A percentile compares a stretch with the other conserved stretches of the same genome.
Evolutionary conservation across 257 asterid genomes (phyloP).

Genomic region (Solanum paucissectum): DNA sequence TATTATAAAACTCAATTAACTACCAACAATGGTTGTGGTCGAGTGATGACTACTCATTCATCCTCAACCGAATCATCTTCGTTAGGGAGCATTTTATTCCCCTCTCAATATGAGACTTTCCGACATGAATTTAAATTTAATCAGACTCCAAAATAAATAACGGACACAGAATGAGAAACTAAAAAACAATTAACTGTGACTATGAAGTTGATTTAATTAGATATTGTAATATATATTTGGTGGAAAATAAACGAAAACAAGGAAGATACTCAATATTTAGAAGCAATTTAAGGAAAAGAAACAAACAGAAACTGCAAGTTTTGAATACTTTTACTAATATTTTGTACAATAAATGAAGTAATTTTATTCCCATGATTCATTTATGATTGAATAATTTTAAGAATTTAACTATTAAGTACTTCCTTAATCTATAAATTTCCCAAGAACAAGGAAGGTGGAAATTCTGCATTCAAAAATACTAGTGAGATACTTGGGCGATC

Average conservation of each 20-base stretch:
- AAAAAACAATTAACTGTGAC: not conserved
- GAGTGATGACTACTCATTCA: not conserved
- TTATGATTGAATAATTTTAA: not conserved
- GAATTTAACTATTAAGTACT: not conserved
- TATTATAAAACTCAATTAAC: not conserved
- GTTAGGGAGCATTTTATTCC: not conserved
- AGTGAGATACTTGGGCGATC: not conserved
- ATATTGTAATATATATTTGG: not conserved
- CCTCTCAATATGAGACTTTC: not conserved
- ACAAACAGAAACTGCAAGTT: not conserved
- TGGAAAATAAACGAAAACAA: not conserved
- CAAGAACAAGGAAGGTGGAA: not conserved
- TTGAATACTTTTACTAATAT: not conserved
- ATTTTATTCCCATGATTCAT: not conserved
- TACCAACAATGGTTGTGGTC: not conserved
- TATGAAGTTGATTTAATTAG: not conserved
- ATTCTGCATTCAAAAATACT: not conserved
- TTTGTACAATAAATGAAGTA: not conserved
- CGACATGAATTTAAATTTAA: too few species aligned
- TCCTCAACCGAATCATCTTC: too few species aligned
- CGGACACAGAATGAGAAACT: fast-evolving
- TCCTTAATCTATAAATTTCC: not conserved
- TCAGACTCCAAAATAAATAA: too few species aligned
- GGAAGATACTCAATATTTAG: not conserved
- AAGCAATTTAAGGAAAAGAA: not conserved